phyloP scores from a whole-genome alignment of 805 yeast species.

The Sugiyamaella boreocaroliniensis region DNA sequence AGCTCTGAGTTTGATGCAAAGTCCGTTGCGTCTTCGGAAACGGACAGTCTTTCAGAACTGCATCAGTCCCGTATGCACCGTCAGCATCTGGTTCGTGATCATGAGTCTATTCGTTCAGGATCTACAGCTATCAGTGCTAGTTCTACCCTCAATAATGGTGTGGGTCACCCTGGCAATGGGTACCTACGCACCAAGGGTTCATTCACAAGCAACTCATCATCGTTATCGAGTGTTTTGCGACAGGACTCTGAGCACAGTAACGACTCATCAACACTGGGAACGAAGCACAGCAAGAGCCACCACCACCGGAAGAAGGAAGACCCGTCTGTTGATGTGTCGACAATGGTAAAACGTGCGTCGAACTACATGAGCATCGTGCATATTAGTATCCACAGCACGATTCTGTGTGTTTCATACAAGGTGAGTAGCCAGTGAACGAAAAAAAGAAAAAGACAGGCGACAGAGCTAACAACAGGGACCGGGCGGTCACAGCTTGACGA shows the following conservation, averaged over 20 bases:
- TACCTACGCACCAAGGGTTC: constrained; percentile 2
- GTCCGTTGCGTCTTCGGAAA: not conserved
- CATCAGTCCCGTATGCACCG: constrained; percentile 2
- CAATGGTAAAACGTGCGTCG: constrained; percentile 72
- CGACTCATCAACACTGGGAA: not conserved
- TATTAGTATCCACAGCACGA: constrained; percentile 45
- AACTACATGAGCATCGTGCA: constrained; percentile 61
- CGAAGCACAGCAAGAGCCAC: not conserved
- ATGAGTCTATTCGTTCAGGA: constrained; percentile 13
- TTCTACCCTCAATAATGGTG: constrained; percentile 4
- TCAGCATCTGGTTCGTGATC: constrained; percentile 10
- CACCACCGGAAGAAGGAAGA: constrained; percentile 9
- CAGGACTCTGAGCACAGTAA: not conserved
- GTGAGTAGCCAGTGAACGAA: constrained; percentile 15
- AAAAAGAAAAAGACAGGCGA: not conserved
- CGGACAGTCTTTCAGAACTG: not conserved
- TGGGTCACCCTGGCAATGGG: not conserved
- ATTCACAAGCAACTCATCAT: constrained; percentile 1
- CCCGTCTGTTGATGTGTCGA: constrained; percentile 37
- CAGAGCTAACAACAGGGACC: constrained; percentile 41
- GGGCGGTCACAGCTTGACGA: constrained; percentile 60
- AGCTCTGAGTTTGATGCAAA: constrained; percentile 3
- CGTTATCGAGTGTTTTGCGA: not conserved
- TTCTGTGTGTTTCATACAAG: constrained; percentile 65
- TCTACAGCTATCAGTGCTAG: constrained; percentile 12